phyloP scores from a whole-genome alignment of 2,329 filamentous ascomycete species.

The Cordyceps militaris region DNA sequence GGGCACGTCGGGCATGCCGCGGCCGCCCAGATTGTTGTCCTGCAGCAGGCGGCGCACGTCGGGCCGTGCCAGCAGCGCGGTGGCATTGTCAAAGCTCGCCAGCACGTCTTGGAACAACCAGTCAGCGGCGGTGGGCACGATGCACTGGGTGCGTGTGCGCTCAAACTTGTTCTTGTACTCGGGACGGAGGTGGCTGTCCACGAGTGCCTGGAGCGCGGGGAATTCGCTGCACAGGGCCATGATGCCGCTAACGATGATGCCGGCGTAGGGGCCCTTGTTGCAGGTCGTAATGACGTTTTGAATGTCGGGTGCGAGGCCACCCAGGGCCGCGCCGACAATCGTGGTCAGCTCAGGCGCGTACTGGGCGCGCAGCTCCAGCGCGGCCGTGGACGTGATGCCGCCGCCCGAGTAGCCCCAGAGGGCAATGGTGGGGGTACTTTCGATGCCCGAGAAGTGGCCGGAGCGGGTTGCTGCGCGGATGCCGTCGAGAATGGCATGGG shows the following conservation, averaged over 20 bases:
- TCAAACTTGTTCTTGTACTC: conserved; percentile 22
- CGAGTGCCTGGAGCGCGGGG: conserved; percentile 11
- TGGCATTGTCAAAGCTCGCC: conserved; percentile 35
- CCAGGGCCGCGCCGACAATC: too few species aligned
- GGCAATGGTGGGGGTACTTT: conserved; percentile 27
- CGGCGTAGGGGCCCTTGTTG: conserved; percentile 15
- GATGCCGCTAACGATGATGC: conserved; percentile 18
- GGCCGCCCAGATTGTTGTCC: conserved; percentile 25
- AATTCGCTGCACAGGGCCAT: conserved; percentile 19
- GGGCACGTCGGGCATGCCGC: conserved; percentile 38
- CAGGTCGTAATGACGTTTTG: conserved; percentile 13
- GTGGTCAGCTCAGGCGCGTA: conserved; percentile 18
- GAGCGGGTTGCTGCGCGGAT: conserved; percentile 32
- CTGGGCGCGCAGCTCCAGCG: conserved; percentile 19
- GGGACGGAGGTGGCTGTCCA: conserved; percentile 15
- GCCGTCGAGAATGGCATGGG: conserved; percentile 37
- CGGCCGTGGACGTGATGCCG: conserved; percentile 17
- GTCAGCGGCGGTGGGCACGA: conserved; percentile 18
- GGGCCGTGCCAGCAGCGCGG: conserved; percentile 19
- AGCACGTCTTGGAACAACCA: conserved; percentile 31
- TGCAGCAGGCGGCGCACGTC: conserved; percentile 21
- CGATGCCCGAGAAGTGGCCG: conserved; percentile 23
- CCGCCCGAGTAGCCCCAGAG: conserved; percentile 35
- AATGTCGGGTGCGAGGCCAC: conserved; percentile 19
- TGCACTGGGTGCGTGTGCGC: conserved; percentile 21